Base-by-base conservation (phyloP, 139 green algal genomes). In the Auxenochlorella protothecoides region DNA sequence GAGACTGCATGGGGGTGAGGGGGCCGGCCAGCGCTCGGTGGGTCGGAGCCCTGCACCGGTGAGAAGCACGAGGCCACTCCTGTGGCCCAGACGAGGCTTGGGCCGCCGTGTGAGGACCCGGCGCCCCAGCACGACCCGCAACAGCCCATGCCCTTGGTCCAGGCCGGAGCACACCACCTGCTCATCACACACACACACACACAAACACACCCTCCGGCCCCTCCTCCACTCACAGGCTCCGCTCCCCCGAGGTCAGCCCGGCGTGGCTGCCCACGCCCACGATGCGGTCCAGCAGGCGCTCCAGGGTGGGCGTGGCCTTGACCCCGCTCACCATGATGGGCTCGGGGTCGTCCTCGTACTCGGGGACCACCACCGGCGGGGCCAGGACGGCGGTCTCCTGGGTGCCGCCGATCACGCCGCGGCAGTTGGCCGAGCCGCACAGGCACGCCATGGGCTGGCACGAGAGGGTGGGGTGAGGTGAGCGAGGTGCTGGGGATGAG, bases 401-500 rank as follows among this genome's bases (percentile, higher is more conserved):
- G 5, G 73, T 74, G 64, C 89, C 92, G 8, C 92, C 92, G 63
- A 97, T 93, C 70, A 91, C 91, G 55, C 90, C 91, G 55, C 87
- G 76, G 77, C 90, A 96, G 56, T 13, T 68, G 13, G 71, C 69
- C 16, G 79, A 74, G 13, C 72, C 82, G 74, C 88, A 93, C 44
- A 88, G 74, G 78, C 88, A 93, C 75, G 75, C 76, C 68, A 88
- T 74, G 55, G 88, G 79, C 78, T 85, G 80, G 27, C 27, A 44
- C 27, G 27, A 44, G 27, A 44, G 27, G 27, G 27, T 44, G 27
- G 27, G 27, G 27, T 44, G 27, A 44, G 27, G 27, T 44, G 27
- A 44, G 27, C 27, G 27, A 44, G 27, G 27, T 44, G 27, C 0
- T 44, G 27, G 27, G 27, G 27, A 44, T 0, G 0, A 44, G 27